Conservation (phyloP, 768 basidiomycete species). For the Mycena galericulata region DNA sequence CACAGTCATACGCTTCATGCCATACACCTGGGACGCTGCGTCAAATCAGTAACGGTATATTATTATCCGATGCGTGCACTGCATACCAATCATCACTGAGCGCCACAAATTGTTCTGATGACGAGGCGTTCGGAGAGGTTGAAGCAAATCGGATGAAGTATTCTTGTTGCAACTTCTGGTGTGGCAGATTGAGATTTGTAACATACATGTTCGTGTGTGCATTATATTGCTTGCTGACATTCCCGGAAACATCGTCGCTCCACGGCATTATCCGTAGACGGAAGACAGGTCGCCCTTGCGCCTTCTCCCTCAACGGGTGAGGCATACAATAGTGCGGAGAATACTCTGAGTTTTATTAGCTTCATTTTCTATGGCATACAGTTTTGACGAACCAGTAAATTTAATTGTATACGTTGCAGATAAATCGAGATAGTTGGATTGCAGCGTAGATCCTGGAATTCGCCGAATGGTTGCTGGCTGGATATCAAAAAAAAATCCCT, state of each 20-base stretch:
- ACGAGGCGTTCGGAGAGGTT: conserved; percentile 45
- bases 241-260: conserved; percentile 15
- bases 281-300: neutral
- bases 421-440: neutral
- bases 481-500: neutral
- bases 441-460: neutral
- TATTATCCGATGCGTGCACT: neutral
- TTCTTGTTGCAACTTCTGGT: conserved; percentile 41
- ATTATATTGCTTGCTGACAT: conserved; percentile 48
- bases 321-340: conserved; percentile 7
- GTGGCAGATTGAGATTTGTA: conserved; percentile 43
- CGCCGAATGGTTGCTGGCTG: neutral
- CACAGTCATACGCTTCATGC: conserved; percentile 41
- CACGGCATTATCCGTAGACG: neutral
- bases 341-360: neutral
- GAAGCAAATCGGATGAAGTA: conserved; percentile 46
- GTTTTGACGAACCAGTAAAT: neutral
- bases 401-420: neutral
- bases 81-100: conserved; percentile 35
- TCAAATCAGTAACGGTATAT: neutral
- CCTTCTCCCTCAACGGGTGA: conserved; percentile 18
- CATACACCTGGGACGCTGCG: neutral
- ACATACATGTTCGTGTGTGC: conserved; percentile 49
- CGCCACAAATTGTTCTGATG: conserved; percentile 45
- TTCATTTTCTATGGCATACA: neutral